Conservation (phyloP, 345 rosid species). For the Orychophragmus violaceus region DNA sequence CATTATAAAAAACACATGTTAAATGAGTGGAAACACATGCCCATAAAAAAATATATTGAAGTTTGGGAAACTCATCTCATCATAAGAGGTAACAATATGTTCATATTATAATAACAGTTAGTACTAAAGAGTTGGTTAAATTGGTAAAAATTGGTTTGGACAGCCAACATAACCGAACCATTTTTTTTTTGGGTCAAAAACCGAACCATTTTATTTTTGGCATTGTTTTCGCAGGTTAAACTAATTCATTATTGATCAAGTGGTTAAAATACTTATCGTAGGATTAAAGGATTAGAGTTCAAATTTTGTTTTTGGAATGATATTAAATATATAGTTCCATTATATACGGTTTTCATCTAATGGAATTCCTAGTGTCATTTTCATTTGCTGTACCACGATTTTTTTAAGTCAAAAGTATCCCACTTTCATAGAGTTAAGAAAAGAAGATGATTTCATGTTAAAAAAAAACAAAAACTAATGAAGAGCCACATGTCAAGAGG, state of each 20-base stretch:
- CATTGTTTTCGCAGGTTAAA: not conserved
- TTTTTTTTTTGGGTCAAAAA: no score
- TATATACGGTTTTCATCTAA: not conserved
- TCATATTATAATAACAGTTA: not conserved
- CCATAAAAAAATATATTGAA: no score
- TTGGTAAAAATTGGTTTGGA: no score
- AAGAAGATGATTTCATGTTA: not conserved
- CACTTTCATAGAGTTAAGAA: not conserved
- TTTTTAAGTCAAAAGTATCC: conserved; percentile 6
- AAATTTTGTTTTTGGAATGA: not conserved
- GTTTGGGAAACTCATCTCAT: not conserved
- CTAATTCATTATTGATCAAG: not conserved
- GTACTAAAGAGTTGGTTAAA: not conserved
- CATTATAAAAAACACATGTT: no score
- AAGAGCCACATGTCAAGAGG: not conserved
- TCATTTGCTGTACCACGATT: not conserved
- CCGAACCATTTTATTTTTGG: not conserved
- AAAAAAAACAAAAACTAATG: not conserved
- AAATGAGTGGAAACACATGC: not conserved
- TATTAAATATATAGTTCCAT: not conserved
- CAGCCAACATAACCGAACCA: not conserved
- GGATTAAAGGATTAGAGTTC: not conserved
- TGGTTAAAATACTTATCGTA: not conserved
- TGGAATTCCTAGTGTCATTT: not conserved
- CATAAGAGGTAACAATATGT: not conserved